Evolutionary conservation across 768 basidiomycete species (phyloP).

Genomic region (Suillus lakei): DNA sequence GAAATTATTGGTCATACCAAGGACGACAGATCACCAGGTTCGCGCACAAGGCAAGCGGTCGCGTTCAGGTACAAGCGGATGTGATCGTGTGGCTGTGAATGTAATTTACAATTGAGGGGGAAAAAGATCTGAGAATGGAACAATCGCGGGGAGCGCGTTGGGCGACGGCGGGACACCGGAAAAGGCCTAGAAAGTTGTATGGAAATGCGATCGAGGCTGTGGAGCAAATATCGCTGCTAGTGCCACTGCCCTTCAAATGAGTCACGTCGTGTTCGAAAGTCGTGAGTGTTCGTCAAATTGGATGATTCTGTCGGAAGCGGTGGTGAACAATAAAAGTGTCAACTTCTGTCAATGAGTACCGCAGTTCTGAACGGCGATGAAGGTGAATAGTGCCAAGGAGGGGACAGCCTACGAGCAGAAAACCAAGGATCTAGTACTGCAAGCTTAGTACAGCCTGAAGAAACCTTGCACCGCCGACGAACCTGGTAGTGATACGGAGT

Average conservation of each 20-base stretch:
- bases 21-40: constrained; percentile 27
- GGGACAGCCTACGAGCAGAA: constrained; percentile 16
- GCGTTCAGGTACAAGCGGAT: constrained; percentile 34
- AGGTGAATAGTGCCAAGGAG: not conserved
- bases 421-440: not conserved
- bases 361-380: constrained; percentile 15
- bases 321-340: constrained; percentile 10
- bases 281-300: constrained; percentile 34
- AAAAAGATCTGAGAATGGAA: constrained; percentile 20
- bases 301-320: constrained; percentile 7
- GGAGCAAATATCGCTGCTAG: not conserved
- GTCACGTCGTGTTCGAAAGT: constrained; percentile 21
- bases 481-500: constrained; percentile 14
- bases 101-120: constrained; percentile 32
- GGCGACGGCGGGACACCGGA: constrained; percentile 12
- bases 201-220: constrained; percentile 9
- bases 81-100: constrained; percentile 40
- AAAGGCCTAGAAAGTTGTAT: not conserved
- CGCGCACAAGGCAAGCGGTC: constrained; percentile 34
- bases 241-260: not conserved
- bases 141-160: constrained; percentile 24
- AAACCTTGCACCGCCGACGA: constrained; percentile 25
- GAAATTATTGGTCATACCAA: constrained; percentile 41
- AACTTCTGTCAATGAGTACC: constrained; percentile 5
- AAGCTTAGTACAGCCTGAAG: constrained; percentile 10